A percentile compares a stretch with the other conserved stretches of the same genome.
Conservation (phyloP, 2,329 filamentous ascomycete species). For the Nothopassalora personata region DNA sequence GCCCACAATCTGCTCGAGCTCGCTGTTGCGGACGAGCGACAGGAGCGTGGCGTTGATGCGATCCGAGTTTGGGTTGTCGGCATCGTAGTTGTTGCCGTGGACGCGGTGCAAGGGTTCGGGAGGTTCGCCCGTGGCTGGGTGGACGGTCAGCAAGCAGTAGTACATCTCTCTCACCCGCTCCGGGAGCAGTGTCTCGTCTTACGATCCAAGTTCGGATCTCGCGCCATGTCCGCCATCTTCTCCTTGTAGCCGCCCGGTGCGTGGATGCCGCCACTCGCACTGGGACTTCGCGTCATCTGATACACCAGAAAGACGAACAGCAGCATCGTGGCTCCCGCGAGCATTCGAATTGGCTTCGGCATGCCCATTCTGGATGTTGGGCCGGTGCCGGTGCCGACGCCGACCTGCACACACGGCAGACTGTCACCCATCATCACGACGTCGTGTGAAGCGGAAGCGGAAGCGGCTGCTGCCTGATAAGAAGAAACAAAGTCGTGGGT, state of each 20-base stretch:
- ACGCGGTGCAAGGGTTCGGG: conserved; percentile 68
- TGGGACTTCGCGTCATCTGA: conserved; percentile 61
- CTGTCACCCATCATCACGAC: conserved; percentile 1
- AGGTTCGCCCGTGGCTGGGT: conserved; percentile 64
- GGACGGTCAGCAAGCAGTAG: not conserved
- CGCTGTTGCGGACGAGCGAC: conserved; percentile 85
- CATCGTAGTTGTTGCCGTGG: conserved; percentile 66
- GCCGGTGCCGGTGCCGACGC: conserved; percentile 2
- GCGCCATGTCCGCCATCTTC: conserved; percentile 58
- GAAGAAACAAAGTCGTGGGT: too few relatives aligned
- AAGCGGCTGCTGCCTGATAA: not conserved
- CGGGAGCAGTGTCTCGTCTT: conserved; percentile 34
- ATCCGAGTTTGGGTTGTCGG: conserved; percentile 66
- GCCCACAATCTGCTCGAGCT: conserved; percentile 74
- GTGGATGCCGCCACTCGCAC: conserved; percentile 37
- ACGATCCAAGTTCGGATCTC: conserved; percentile 86
- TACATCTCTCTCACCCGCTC: not conserved
- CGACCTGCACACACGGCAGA: conserved; percentile 14
- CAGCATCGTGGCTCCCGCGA: conserved; percentile 65
- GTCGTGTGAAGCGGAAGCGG: not conserved
- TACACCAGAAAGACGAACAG: conserved; percentile 76
- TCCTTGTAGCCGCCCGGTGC: conserved; percentile 30
- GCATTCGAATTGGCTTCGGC: conserved; percentile 74
- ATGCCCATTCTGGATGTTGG: conserved; percentile 62
- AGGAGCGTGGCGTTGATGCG: conserved; percentile 92